These are phyloP conservation scores for Grosmannia clavigera DNA, from an alignment of 2,329 filamentous ascomycete genomes.

Conservation along the genomic window DNA sequence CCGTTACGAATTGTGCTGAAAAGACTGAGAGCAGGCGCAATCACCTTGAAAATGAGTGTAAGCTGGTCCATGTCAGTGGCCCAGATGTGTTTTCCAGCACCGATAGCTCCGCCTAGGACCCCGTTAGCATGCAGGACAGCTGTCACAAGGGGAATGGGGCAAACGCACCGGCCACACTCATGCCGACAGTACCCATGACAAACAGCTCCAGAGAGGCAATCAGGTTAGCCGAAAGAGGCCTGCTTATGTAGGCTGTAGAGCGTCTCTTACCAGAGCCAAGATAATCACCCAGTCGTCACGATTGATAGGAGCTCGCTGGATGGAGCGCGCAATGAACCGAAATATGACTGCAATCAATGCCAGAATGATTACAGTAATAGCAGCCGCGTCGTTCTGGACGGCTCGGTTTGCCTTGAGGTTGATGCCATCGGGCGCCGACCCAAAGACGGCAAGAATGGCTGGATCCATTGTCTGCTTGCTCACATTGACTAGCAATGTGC, in stretches of 20 bases:
- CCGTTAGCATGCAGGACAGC: not conserved
- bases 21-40: not conserved
- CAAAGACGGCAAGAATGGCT: not conserved
- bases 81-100: constrained; percentile 5
- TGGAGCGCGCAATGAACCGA: not conserved
- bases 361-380: constrained; percentile 2
- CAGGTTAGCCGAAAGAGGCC: not conserved
- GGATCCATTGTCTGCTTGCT: not conserved
- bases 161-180: not conserved
- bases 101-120: not conserved
- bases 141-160: not conserved
- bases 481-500: too few relatives aligned
- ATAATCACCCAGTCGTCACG: not conserved
- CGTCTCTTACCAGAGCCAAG: not conserved
- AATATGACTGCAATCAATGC: not conserved
- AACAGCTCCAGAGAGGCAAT: not conserved
- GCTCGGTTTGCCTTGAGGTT: not conserved
- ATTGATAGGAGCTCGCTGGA: not conserved
- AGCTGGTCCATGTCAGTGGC: not conserved
- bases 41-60: not conserved
- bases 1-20: not conserved
- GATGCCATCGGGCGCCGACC: not conserved
- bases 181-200: not conserved
- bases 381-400: not conserved
- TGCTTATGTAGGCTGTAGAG: too few relatives aligned